A percentile compares a stretch with the other conserved stretches of the same genome.
Conservation (phyloP, 768 basidiomycete species). For the Collybia nuda region DNA sequence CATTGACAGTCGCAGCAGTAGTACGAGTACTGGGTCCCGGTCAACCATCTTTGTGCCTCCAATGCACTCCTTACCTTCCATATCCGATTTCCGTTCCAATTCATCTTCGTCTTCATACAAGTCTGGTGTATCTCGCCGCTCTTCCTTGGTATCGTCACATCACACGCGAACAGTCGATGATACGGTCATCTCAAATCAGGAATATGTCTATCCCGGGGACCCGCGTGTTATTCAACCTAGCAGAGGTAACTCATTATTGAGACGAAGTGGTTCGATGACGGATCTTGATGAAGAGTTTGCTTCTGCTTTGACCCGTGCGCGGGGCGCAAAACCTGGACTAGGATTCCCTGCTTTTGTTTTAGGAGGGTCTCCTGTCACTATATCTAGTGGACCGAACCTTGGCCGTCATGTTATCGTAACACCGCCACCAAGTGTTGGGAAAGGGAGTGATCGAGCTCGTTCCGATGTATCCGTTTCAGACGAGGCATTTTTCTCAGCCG, state of each 20-base stretch:
- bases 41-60: constrained; percentile 81
- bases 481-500: constrained; percentile 40
- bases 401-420: constrained; percentile 40
- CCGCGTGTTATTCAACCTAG: constrained; percentile 71
- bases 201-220: constrained; percentile 73
- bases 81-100: constrained; percentile 56
- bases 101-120: constrained; percentile 21
- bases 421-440: constrained; percentile 37
- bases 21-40: constrained; percentile 54
- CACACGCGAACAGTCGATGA: constrained; percentile 75
- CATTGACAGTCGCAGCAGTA: constrained; percentile 43
- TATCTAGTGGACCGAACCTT: constrained; percentile 64
- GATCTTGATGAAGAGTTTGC: constrained; percentile 66
- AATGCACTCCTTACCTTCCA: constrained; percentile 65
- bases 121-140: constrained; percentile 32
- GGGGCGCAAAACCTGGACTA: constrained; percentile 35
- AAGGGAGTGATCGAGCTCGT: constrained; percentile 29
- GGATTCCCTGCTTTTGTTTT: constrained; percentile 35
- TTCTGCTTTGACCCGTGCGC: constrained; percentile 46
- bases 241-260: constrained; percentile 35
- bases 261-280: constrained; percentile 73
- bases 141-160: constrained; percentile 55
- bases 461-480: constrained; percentile 28
- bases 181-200: constrained; percentile 60
- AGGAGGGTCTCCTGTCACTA: constrained; percentile 67